phyloP scores from a whole-genome alignment of 768 basidiomycete species.

The Rubroboletus satanas region DNA sequence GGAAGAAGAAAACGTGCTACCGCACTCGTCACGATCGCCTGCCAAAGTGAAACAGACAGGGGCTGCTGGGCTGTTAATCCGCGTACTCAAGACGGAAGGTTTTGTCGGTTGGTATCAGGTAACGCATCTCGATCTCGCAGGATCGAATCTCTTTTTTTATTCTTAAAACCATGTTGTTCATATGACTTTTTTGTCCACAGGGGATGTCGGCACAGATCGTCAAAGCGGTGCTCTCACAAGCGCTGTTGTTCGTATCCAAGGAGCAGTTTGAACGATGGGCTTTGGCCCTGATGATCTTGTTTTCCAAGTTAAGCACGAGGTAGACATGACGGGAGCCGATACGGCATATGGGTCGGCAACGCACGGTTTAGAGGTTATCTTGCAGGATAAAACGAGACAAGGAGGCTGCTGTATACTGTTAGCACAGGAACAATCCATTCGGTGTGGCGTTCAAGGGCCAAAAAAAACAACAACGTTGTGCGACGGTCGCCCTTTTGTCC shows the following conservation, averaged over 20 bases:
- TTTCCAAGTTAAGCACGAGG: constrained; percentile 29
- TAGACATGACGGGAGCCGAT: not conserved
- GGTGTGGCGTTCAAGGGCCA: not conserved
- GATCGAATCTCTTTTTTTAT: not conserved
- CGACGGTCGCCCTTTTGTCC: not conserved
- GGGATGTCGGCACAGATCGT: constrained; percentile 96
- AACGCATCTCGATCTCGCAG: not conserved
- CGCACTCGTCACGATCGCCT: not conserved
- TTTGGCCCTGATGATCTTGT: constrained; percentile 60
- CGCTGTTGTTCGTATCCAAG: constrained; percentile 94
- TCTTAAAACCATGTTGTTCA: not conserved
- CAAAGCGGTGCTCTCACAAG: constrained; percentile 95
- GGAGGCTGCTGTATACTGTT: not conserved
- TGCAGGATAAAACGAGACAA: not conserved
- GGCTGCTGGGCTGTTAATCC: constrained; percentile 70
- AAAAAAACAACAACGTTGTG: not conserved
- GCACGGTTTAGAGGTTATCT: not conserved
- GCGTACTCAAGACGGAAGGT: constrained; percentile 74
- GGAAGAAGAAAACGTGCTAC: constrained; percentile 22
- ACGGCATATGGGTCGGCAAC: not conserved
- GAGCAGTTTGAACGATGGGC: constrained; percentile 95
- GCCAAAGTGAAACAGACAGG: constrained; percentile 52
- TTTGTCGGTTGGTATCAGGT: constrained; percentile 96
- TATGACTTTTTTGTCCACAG: constrained; percentile 34
- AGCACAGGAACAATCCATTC: not conserved